Evolutionary conservation across 345 rosid genomes (phyloP).

Genomic region (Populus tremula): DNA sequence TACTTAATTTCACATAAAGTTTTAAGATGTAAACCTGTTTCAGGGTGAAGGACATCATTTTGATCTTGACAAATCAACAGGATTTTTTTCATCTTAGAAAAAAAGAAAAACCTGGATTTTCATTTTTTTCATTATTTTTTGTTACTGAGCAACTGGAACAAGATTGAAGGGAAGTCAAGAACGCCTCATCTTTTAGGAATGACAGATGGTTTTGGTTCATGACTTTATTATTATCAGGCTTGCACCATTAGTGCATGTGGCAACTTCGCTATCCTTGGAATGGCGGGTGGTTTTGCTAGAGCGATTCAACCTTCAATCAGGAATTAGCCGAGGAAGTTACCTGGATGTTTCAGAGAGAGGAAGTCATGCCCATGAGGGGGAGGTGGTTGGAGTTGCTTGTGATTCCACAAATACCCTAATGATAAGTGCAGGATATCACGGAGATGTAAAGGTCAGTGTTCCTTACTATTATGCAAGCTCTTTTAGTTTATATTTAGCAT

Average conservation of each 20-base stretch:
- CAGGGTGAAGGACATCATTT: neutral
- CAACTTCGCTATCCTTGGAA: slow-evolving; percentile 89
- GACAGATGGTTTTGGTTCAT: neutral
- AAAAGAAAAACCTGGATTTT: no score
- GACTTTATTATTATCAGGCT: slow-evolving; percentile 43
- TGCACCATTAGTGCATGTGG: slow-evolving; percentile 96
- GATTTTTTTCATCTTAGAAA: no score
- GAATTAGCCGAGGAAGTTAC: slow-evolving; percentile 85
- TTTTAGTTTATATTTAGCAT: no score
- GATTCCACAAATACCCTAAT: slow-evolving; percentile 86
- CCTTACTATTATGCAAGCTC: neutral
- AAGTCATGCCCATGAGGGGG: slow-evolving; percentile 64
- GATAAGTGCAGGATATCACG: slow-evolving; percentile 93
- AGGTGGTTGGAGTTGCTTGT: slow-evolving; percentile 89
- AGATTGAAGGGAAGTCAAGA: neutral
- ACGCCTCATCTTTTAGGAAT: neutral
- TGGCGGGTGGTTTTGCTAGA: slow-evolving; percentile 92
- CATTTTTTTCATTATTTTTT: neutral
- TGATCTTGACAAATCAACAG: neutral
- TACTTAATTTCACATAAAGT: neutral
- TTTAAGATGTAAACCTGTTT: neutral
- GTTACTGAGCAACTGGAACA: neutral
- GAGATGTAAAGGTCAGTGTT: slow-evolving; percentile 70
- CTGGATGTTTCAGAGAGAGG: slow-evolving; percentile 53
- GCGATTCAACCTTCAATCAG: slow-evolving; percentile 93